Base-by-base conservation (phyloP, 1,284 basidiomycete genomes). In the Ganoderma boninense region DNA sequence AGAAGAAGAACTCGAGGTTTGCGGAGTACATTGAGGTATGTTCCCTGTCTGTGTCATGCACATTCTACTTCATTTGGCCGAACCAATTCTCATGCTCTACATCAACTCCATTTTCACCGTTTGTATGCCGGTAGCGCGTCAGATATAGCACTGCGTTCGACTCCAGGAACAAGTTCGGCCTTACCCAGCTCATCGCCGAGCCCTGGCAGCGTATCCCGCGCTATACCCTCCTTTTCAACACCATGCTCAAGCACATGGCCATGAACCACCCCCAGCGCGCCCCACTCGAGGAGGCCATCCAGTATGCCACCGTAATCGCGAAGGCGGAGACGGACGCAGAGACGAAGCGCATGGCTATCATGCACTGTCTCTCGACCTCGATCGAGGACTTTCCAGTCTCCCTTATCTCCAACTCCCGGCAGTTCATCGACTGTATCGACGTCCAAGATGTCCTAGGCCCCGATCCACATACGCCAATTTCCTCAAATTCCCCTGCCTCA, bases 181-280 rank as follows among this genome's bases (percentile, higher is more conserved):
- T 99, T 54, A 90, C 96, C 26, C 97, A 99, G 81, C 89, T 99
- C 56, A 86, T 99, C 56, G 98, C 99, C 90, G 98, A 99, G 78
- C 98, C 98, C n/a, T 95, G 99, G n/a, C 98, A 99, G 80, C 92
- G 98, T 38, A 96, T 99, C 73, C 97, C 98, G 0, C 88, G 97
- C 68, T 99, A 99, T 82, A 98, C 96, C 2, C 86, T 99, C 32
- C 87, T 99, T 73, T 95, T 98, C 81, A 92, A 96, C 74, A 92
- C 87, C 1, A 97, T 97, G 92, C 86, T 96, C 76, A 96, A 96
- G 81, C 88, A 93, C 77, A 94, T 97, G 93, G 87, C 88, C 14
- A 87, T 88, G 0, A 85, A 86, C 60, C 95, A 97, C 75, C 86
- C 89, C 1, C 95, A 97, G 77, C 88, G 94, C n/a, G 86, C 87